Conservation (phyloP, 345 rosid species). For the Lepidium africanum region DNA sequence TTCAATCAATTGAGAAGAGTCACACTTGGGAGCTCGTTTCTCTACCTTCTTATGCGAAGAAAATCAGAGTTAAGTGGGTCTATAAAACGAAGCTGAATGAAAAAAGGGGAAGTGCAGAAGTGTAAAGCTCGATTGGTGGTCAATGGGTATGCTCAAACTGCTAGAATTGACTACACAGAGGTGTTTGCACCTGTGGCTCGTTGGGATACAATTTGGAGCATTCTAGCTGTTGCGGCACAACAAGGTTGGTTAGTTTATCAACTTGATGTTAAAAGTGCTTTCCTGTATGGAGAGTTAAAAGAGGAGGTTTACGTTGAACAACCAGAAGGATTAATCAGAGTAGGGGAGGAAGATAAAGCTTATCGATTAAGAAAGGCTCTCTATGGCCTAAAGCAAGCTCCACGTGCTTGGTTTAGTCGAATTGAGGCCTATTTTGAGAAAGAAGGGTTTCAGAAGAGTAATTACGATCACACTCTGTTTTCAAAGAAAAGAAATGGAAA, state of each 20-base stretch:
- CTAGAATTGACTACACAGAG: neutral
- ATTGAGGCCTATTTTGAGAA: neutral
- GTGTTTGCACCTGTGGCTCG: neutral
- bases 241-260: neutral
- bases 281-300: neutral
- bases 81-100: neutral
- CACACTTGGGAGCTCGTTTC: neutral
- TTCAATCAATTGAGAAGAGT: neutral
- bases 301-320: neutral
- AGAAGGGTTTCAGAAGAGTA: neutral
- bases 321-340: neutral
- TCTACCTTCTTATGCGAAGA: accelerated
- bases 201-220: neutral
- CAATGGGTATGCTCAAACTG: neutral
- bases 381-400: too few species aligned
- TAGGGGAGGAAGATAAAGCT: neutral
- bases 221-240: neutral
- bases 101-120: neutral
- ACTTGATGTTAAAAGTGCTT: neutral
- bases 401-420: neutral
- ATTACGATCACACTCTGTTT: neutral
- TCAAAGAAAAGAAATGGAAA: neutral
- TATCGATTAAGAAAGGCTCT: neutral
- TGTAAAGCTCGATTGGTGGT: neutral
- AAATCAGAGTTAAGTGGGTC: neutral